These are phyloP conservation scores for Malassezia restricta DNA, from an alignment of 1,284 basidiomycete genomes.

Conservation along the genomic window DNA sequence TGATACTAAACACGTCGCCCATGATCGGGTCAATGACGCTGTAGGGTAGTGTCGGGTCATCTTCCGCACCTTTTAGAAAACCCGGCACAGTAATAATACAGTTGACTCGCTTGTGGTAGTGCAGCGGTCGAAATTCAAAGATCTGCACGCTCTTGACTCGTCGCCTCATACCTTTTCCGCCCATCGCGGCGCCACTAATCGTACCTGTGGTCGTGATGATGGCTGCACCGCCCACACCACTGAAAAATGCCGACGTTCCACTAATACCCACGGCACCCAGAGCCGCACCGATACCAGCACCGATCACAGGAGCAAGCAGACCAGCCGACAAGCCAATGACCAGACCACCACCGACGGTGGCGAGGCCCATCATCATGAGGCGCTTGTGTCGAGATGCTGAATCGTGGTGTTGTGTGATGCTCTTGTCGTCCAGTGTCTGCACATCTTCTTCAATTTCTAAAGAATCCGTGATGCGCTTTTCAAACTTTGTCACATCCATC, in stretches of 20 bases:
- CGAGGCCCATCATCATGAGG: constrained; percentile 43
- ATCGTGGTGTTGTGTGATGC: constrained; percentile 25
- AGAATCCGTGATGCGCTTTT: constrained; percentile 43
- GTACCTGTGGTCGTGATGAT: constrained; percentile 44
- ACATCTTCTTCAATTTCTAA: constrained; percentile 44
- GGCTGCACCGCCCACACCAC: constrained; percentile 42
- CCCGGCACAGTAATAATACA: constrained; percentile 39
- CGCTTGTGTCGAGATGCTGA: constrained; percentile 28
- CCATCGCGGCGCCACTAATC: constrained; percentile 36
- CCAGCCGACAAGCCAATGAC: constrained; percentile 45
- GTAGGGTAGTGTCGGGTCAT: constrained; percentile 42
- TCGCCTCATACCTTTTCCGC: constrained; percentile 41
- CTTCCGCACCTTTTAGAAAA: constrained; percentile 39
- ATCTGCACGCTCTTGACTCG: constrained; percentile 40
- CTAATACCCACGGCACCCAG: constrained; percentile 42
- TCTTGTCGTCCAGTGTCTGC: constrained; percentile 27
- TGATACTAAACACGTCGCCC: constrained; percentile 41
- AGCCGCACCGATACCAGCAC: constrained; percentile 42
- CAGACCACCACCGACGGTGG: constrained; percentile 43
- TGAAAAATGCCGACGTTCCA: constrained; percentile 38
- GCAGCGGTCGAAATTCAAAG: constrained; percentile 43
- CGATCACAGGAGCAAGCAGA: constrained; percentile 40
- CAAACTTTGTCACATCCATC: constrained; percentile 46
- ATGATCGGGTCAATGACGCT: constrained; percentile 44
- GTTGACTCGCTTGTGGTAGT: constrained; percentile 46